A percentile compares a stretch with the other conserved stretches of the same genome.
phyloP scores from a whole-genome alignment of 495 filamentous ascomycete genomes.

The Delitschia confertaspora region DNA sequence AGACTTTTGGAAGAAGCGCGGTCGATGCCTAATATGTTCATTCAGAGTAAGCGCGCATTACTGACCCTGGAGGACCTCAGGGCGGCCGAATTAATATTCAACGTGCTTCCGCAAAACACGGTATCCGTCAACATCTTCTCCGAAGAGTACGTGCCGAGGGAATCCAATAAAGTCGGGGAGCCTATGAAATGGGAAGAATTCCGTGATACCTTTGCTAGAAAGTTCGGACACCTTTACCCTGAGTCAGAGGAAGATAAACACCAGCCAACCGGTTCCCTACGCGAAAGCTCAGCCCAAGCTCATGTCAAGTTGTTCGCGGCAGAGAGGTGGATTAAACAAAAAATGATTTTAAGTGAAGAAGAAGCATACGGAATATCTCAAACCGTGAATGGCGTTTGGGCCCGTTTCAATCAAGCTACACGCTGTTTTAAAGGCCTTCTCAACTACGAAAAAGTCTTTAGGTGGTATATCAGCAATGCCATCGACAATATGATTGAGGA shows the following conservation, averaged over 20 bases:
- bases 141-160: slow-evolving; percentile 15
- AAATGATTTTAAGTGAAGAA: slow-evolving; percentile 27
- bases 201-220: background rate
- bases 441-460: slow-evolving; percentile 33
- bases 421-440: slow-evolving; percentile 36
- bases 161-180: slow-evolving; percentile 7
- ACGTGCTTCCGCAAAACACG: slow-evolving; percentile 25
- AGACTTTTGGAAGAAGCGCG: slow-evolving; percentile 25
- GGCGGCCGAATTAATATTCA: slow-evolving; percentile 33
- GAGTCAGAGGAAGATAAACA: background rate
- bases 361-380: slow-evolving; percentile 26
- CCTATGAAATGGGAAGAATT: slow-evolving; percentile 9
- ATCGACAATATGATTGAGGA: slow-evolving; percentile 36
- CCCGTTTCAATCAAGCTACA: slow-evolving; percentile 36
- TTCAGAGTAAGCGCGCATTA: slow-evolving; percentile 29
- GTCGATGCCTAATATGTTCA: slow-evolving; percentile 29
- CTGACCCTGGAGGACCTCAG: slow-evolving; percentile 15
- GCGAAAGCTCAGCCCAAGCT: slow-evolving; percentile 11
- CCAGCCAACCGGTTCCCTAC: background rate
- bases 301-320: slow-evolving; percentile 6
- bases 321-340: slow-evolving; percentile 25
- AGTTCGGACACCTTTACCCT: background rate
- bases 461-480: slow-evolving; percentile 34
- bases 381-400: slow-evolving; percentile 34
- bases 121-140: slow-evolving; percentile 27